phyloP scores from a whole-genome alignment of 2,329 filamentous ascomycete species.

The Periconia sp. region DNA sequence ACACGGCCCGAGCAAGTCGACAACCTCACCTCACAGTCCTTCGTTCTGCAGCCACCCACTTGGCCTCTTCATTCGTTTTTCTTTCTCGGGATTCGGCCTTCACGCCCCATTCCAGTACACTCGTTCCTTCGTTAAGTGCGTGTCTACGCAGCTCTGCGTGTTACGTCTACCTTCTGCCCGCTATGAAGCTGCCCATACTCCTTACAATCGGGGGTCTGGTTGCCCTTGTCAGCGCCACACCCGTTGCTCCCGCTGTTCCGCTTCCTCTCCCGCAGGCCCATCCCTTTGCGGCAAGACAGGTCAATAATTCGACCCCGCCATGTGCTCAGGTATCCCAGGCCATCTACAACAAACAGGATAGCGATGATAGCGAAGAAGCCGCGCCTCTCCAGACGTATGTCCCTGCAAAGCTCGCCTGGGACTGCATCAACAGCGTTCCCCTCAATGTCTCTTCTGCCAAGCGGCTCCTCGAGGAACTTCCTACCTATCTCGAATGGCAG shows the following conservation, averaged over 20 bases:
- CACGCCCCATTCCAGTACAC: constrained; percentile 5
- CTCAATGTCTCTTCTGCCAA: constrained; percentile 51
- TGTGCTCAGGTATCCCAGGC: constrained; percentile 42
- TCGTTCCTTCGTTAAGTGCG: constrained; percentile 3
- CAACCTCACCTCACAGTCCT: constrained; percentile 5
- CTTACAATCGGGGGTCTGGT: constrained; percentile 29
- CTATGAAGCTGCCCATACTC: constrained; percentile 29
- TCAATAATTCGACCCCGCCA: constrained; percentile 22
- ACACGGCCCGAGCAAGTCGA: neutral
- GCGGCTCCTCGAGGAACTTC: constrained; percentile 46
- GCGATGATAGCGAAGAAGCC: neutral
- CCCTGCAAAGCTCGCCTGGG: constrained; percentile 52
- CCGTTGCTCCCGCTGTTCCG: constrained; percentile 22
- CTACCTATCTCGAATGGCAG: constrained; percentile 55
- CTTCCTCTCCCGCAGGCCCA: constrained; percentile 16
- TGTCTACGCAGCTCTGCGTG: constrained; percentile 5
- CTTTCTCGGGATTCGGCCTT: neutral
- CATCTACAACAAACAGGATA: constrained; percentile 28
- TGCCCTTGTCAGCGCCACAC: constrained; percentile 30
- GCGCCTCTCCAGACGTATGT: constrained; percentile 31
- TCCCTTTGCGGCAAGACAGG: constrained; percentile 28
- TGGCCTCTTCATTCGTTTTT: constrained; percentile 8
- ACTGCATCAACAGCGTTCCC: constrained; percentile 53
- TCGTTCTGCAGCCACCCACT: constrained; percentile 16
- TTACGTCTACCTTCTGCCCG: constrained; percentile 7